Base-by-base conservation (phyloP, 2,329 filamentous ascomycete species). In the Clonostachys sp. region DNA sequence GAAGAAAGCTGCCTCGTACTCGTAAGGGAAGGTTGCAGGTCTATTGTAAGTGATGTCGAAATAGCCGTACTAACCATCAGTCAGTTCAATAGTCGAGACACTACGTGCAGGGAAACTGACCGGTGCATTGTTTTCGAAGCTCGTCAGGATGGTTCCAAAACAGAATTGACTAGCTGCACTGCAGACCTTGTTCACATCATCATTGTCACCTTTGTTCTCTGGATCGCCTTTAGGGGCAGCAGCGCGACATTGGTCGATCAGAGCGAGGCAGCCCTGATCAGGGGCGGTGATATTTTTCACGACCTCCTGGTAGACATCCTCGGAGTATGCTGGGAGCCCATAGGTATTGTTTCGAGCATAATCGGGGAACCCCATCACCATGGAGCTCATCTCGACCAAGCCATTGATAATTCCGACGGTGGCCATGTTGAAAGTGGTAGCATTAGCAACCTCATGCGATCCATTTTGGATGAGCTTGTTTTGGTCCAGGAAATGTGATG, bases 341-440 rank as follows among this genome's bases (percentile, higher is more conserved):
- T 86, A 90, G 0, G 82, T 81, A 57, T 86, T 87, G 59, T 82
- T 80, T 49, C 74, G 70, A 1, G 77, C 76, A 56, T 81, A 82
- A 3, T 63, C 57, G 0, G 78, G 71, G 50, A 75, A 82, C 50
- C 65, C 77, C 3, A 74, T 72, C 3, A 68, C 70, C 63, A 87
- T 80, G 2, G 81, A 70, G 6, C 80, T 58, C 45, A 76, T 70
- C 56, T 90, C 86, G 17, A 89, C 68, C 47, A 82, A 77, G 5
- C 83, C 85, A 59, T 89, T 86, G 44, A 86, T 69, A 47, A 89
- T 82, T 20, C 84, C 84, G 0, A 89, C 63, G 0, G 83, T 78
- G 6, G 69, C 69, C 5, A 89, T 67, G 2, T 74, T 61, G 2
- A 79, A 52, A 1, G 68, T 60, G 2, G 78, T 77, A 44, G 73